A percentile compares a stretch with the other conserved stretches of the same genome.
phyloP scores from a whole-genome alignment of 169 alveolate genomes.

The Cryptosporidium baileyi region DNA sequence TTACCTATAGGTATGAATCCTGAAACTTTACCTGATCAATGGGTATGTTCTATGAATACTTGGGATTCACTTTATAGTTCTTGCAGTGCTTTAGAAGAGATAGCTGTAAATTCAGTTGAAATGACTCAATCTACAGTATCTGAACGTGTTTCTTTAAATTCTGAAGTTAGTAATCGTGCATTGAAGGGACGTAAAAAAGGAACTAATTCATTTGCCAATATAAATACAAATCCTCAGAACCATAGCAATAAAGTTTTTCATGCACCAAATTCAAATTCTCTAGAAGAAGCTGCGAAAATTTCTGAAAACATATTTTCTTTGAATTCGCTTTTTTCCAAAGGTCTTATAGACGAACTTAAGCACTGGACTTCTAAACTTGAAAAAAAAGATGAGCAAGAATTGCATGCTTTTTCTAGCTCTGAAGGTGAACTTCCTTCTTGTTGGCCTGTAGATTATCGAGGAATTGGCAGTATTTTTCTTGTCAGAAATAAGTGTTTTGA shows the following conservation, averaged over 20 bases:
- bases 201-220: not conserved
- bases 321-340: not conserved
- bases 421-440: constrained; percentile 28
- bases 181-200: constrained; percentile 2
- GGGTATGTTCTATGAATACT: constrained; percentile 69
- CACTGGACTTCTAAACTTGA: constrained; percentile 22
- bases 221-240: not conserved
- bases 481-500: constrained; percentile 28
- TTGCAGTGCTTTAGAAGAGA: constrained; percentile 31
- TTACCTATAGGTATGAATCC: constrained; percentile 58
- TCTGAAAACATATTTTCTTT: not conserved
- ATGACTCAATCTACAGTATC: not conserved
- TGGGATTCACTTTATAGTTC: constrained; percentile 52
- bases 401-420: no score
- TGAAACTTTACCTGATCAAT: constrained; percentile 59
- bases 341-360: not conserved
- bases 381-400: not conserved
- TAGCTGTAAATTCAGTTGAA: constrained; percentile 17
- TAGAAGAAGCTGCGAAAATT: not conserved
- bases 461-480: not conserved
- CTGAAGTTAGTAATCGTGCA: constrained; percentile 20
- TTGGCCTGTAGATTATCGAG: constrained; percentile 55
- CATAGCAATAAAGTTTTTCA: not conserved
- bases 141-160: not conserved
- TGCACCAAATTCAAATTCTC: not conserved